phyloP scores from a whole-genome alignment of 2,329 filamentous ascomycete species.

The Coccinonectria pachysandricola region DNA sequence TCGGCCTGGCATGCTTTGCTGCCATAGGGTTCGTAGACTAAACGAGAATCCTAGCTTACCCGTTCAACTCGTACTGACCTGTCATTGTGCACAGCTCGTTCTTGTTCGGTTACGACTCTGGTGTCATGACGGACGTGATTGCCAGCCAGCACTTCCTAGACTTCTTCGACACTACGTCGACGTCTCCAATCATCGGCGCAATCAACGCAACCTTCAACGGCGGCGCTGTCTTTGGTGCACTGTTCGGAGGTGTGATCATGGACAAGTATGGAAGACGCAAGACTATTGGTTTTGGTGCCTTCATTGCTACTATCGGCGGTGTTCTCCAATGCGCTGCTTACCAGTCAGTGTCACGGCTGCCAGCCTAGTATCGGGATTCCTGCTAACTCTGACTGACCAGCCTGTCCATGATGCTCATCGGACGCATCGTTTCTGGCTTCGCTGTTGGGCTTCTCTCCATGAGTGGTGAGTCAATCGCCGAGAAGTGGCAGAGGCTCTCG shows the following conservation, averaged over 20 bases:
- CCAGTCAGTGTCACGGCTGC: constrained; percentile 31
- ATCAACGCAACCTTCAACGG: constrained; percentile 46
- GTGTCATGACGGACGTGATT: constrained; percentile 37
- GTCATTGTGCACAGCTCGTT: constrained; percentile 21
- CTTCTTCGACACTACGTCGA: constrained; percentile 40
- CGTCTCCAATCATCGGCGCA: constrained; percentile 37
- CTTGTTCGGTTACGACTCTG: constrained; percentile 32
- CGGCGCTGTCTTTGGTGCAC: constrained; percentile 16
- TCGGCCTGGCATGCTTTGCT: constrained; percentile 29
- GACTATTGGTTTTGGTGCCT: constrained; percentile 42
- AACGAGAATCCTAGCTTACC: constrained; percentile 2
- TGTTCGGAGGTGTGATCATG: constrained; percentile 31
- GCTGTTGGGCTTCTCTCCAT: constrained; percentile 26
- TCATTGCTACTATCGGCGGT: constrained; percentile 41
- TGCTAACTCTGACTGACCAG: too few species aligned
- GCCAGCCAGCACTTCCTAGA: constrained; percentile 40
- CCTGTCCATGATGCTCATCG: constrained; percentile 15
- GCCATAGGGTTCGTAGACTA: constrained; percentile 28
- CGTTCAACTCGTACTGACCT: constrained; percentile 4
- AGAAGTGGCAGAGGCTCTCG: too few species aligned
- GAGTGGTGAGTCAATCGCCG: constrained; percentile 29
- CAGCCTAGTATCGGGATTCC: too few species aligned
- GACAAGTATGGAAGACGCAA: constrained; percentile 43
- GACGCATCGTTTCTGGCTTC: constrained; percentile 16
- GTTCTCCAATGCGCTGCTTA: constrained; percentile 41